A percentile compares a stretch with the other conserved stretches of the same genome.
These are phyloP conservation scores for Boletus rubescentipes DNA, from an alignment of 768 basidiomycete species.

Conservation along the genomic window DNA sequence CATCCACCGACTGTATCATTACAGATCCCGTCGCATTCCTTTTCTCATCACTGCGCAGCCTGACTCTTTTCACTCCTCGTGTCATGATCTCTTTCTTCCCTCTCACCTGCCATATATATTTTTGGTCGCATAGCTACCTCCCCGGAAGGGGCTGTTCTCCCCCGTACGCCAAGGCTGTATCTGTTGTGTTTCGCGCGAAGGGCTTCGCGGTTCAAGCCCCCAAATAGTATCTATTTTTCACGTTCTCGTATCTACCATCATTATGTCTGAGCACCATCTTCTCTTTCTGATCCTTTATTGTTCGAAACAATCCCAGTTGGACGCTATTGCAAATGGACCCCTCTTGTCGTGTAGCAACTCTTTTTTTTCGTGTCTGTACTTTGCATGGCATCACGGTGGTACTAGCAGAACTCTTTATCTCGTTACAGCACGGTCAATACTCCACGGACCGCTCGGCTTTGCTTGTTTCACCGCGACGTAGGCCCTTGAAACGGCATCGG, in stretches of 20 bases:
- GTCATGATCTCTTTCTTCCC: not conserved
- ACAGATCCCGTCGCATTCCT: slow-evolving; percentile 7
- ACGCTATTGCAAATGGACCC: not conserved
- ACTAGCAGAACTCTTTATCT: not conserved
- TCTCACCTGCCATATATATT: slow-evolving; percentile 32
- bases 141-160: slow-evolving; percentile 7
- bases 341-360: slow-evolving; percentile 1
- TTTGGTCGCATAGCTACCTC: slow-evolving; percentile 26
- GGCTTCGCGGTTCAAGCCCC: slow-evolving; percentile 50
- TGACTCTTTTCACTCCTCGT: not conserved
- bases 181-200: slow-evolving; percentile 41
- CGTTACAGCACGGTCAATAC: too few relatives aligned
- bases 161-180: slow-evolving; percentile 23
- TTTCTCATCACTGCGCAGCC: slow-evolving; percentile 5
- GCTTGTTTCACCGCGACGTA: not conserved
- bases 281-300: not conserved
- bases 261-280: not conserved
- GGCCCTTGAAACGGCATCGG: not conserved
- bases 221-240: slow-evolving; percentile 30
- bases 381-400: not conserved
- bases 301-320: not conserved
- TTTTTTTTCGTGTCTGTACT: not conserved
- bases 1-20: slow-evolving; percentile 19
- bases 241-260: not conserved
- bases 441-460: not conserved